Base-by-base conservation (phyloP, 805 yeast genomes). In the Candida sakaeoensis region DNA sequence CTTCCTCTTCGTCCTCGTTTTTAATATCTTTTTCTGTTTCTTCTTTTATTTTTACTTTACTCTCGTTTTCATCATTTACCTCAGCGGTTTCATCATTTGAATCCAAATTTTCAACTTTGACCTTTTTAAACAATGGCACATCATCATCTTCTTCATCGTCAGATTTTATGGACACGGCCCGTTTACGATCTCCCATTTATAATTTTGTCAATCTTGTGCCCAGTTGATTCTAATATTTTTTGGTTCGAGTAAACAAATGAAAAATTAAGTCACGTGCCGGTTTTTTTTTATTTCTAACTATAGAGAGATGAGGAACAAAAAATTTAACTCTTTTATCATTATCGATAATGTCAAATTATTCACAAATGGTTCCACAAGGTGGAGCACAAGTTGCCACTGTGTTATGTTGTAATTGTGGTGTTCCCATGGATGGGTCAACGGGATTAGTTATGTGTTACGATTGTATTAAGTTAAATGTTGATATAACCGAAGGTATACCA, bases 391-490 rank as follows among this genome's bases (percentile, higher is more conserved):
- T 54, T 7, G 95, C 97, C 24, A 93, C 98, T 1, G 93, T 93
- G 45, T 78, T 93, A 43, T 93, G 99, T 73, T 89, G 95, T 67
- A 88, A 87, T 82, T 93, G 99, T 82, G 98, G 98, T 67, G 87
- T 85, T 41, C 97, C 98, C 32, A 87, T 93, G 78, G 98, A 93
- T 59, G 98, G 98, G 32, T 87, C 97, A 17, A 68, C 79, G 18
- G 96, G 96, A 10, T 68, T 90, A 42, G 95, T 89, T 19, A 88
- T 91, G 95, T 93, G 99, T 70, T 82, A 86, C 72, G 98, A 93
- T 65, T 93, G 99, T 79, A 86, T 93, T 59, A 87, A 88, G 63
- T 70, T 91, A 56, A 88, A 88, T 2, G 93, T 88, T 43, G 97
- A 91, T 61, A 88, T 93, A 52, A 89, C 99, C 2, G 88, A 83